Evolutionary conservation across 2,329 filamentous ascomycete genomes (phyloP), one percentile per base, ranked within the genome.

Genomic region (Fonsecaea nubica): DNA sequence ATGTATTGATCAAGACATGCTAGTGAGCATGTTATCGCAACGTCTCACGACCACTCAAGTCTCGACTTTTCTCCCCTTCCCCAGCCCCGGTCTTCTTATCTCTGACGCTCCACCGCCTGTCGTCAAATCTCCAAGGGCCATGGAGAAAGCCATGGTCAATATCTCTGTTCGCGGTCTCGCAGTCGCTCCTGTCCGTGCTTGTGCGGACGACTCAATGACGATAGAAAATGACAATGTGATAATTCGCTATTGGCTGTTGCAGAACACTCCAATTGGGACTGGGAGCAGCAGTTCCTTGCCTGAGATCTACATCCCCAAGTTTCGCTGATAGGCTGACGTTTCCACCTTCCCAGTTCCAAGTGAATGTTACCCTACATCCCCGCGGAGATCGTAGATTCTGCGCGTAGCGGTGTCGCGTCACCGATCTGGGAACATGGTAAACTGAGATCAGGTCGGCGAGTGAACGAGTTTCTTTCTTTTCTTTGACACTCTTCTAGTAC

Each of bases 61-160:
- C 8, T 30, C 6, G 8, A 8, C n/a, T 18, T 30, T 57, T 18
- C 10, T 32, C 36, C 38, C 48, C 30, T 30, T 15, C 13, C 33
- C 21, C 9, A 42, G 15, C 40, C 4, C 40, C 25, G 33, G 4
- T 30, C 30, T 32, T 32, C 63, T 67, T 67, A 67, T 67, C 65
- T 64, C 38, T 21, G 12, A 32, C 15, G 50, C 45, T 55, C 63
- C 63, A 60, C 57, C n/a, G 25, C 12, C 33, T 32, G 2, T 32
- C 45, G 54, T 45, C 60, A 18, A 62, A 45, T 60, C 50, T 57
- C 32, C 18, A 50, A 18, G 4, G 15, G 10, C 64, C 66, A 63
- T 65, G 66, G 66, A 68, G 63, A 65, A 63, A 60, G 36, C 33
- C 55, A 63, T 63, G 58, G 60, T 62, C 65, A 61, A 45, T 30